Evolutionary conservation across 257 asterid genomes (phyloP).

Genomic region (Cynanchum wilfordii): DNA sequence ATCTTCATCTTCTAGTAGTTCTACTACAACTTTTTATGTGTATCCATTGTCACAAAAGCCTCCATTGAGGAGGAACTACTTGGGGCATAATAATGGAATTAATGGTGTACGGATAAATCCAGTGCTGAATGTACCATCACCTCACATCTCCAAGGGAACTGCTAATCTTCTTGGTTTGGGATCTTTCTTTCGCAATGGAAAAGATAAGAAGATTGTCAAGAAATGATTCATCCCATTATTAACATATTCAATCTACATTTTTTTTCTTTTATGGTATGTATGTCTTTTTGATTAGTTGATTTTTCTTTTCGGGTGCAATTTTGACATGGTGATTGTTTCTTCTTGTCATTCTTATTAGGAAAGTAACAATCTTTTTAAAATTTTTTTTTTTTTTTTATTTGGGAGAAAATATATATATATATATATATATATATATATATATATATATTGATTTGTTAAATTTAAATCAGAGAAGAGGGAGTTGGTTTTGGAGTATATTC

Average conservation of each 20-base stretch:
- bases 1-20: slow-evolving; percentile 17
- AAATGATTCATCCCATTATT: slow-evolving; percentile 15
- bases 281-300: background rate
- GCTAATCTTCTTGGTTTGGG: slow-evolving; percentile 46
- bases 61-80: slow-evolving; percentile 34
- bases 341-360: background rate
- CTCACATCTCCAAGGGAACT: slow-evolving; percentile 35
- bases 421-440: background rate
- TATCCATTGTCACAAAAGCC: slow-evolving; percentile 40
- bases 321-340: background rate
- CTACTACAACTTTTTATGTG: slow-evolving; percentile 14
- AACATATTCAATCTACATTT: background rate
- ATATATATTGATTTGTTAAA: background rate
- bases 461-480: background rate
- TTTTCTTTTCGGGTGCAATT: background rate
- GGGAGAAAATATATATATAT: background rate
- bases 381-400: too few relatives aligned
- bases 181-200: slow-evolving; percentile 40
- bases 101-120: slow-evolving; percentile 36
- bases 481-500: slow-evolving; percentile 8
- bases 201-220: slow-evolving; percentile 29
- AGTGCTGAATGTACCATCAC: slow-evolving; percentile 36
- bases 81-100: slow-evolving; percentile 24
- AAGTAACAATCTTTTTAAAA: background rate
- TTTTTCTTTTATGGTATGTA: slow-evolving; percentile 4